Evolutionary conservation across 164 flowering plant species (phyloP).

Genomic region (Taxillus chinensis): DNA sequence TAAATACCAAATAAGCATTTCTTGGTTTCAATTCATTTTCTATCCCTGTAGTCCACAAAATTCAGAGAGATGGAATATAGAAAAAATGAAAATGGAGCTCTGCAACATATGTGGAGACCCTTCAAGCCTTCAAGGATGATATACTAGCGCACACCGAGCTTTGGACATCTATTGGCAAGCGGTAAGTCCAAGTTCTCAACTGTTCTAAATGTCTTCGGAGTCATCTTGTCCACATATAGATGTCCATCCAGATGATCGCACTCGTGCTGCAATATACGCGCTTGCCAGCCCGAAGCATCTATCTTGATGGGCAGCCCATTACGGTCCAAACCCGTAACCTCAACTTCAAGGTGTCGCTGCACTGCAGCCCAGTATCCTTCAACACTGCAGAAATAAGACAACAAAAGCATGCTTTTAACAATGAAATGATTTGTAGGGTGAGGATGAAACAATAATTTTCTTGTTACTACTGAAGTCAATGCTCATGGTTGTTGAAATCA

Average conservation of each 20-base stretch:
- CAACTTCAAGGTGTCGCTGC: conserved; percentile 69
- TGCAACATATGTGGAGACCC: not conserved
- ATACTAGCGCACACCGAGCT: conserved; percentile 43
- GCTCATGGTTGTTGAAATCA: too few relatives aligned
- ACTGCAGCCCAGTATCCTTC: conserved; percentile 85
- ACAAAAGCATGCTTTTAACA: not conserved
- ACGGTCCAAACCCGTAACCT: conserved; percentile 65
- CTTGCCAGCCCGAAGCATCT: conserved; percentile 87
- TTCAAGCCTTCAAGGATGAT: not conserved
- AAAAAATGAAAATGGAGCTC: too few relatives aligned
- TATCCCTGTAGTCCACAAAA: too few relatives aligned
- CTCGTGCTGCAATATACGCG: conserved; percentile 86
- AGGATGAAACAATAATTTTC: too few relatives aligned
- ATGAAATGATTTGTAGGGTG: too few relatives aligned
- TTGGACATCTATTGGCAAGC: conserved; percentile 63
- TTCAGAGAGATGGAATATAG: too few relatives aligned
- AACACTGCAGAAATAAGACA: conserved; percentile 39
- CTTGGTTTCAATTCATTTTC: too few relatives aligned
- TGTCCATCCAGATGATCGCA: conserved; percentile 93
- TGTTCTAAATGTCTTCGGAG: conserved; percentile 67
- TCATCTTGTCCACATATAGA: conserved; percentile 81
- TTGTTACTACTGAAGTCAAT: too few relatives aligned
- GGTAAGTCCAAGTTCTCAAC: conserved; percentile 75
- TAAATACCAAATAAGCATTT: too few relatives aligned
- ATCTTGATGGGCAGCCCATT: conserved; percentile 61